Evolutionary conservation across 2,329 filamentous ascomycete genomes (phyloP).

Genomic region (Penicillium sp.): DNA sequence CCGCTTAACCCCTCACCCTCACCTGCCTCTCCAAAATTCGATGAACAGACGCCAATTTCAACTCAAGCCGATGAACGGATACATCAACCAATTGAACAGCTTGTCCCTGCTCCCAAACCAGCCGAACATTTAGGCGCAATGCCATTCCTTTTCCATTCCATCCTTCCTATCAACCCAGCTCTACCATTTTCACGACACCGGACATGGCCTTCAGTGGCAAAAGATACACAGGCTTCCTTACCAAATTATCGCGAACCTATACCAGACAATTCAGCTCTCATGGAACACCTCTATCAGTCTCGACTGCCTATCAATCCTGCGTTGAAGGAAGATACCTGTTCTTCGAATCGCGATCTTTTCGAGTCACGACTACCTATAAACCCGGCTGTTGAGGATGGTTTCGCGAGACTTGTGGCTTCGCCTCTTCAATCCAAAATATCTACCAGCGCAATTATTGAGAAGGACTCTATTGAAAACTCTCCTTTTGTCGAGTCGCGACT

Average conservation of each 20-base stretch:
- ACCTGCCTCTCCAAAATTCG: neutral
- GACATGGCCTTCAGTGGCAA: slow-evolving; percentile 3
- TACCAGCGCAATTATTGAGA: neutral
- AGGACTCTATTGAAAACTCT: neutral
- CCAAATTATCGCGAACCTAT: neutral
- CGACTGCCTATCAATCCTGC: neutral
- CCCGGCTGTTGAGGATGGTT: neutral
- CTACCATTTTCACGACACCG: slow-evolving; percentile 8
- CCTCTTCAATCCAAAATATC: neutral
- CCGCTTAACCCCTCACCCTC: neutral
- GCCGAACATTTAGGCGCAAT: slow-evolving; percentile 10
- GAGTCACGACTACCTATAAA: neutral
- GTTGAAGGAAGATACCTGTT: neutral
- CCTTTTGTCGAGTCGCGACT: neutral
- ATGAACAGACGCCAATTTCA: neutral
- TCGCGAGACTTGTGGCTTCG: neutral
- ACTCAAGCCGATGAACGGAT: neutral
- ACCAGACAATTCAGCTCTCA: neutral
- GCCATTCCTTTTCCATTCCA: slow-evolving; percentile 30
- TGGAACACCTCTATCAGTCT: neutral
- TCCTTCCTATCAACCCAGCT: slow-evolving; percentile 36
- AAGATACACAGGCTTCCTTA: neutral
- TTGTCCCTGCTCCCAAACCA: neutral
- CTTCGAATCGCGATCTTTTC: neutral
- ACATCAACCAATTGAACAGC: neutral